Conservation (phyloP, 2,329 filamentous ascomycete species). For the Tolypocladium tundrense region DNA sequence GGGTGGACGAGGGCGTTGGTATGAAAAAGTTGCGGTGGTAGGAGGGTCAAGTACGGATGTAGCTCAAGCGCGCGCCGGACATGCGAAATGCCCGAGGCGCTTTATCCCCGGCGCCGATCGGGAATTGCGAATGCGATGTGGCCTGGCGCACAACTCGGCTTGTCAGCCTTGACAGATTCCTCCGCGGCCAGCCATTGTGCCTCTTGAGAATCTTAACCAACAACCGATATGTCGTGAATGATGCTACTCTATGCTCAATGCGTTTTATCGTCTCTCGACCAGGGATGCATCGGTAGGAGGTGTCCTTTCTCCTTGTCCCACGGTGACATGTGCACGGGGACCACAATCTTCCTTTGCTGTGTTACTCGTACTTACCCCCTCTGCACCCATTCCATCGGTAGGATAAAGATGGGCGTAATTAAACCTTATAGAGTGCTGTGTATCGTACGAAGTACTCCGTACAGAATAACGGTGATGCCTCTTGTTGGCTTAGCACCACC, state of each 20-base stretch:
- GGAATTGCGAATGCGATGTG: neutral
- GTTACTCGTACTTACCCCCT: neutral
- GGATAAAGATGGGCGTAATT: neutral
- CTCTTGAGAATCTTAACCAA: too few relatives aligned
- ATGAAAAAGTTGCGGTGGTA: neutral
- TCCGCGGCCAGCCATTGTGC: neutral
- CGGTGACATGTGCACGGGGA: too few relatives aligned
- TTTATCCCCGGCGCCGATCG: neutral
- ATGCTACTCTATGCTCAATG: too few relatives aligned
- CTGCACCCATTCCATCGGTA: neutral
- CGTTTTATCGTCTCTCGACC: neutral
- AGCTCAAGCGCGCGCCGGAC: neutral
- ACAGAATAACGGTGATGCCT: neutral
- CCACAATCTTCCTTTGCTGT: too few relatives aligned
- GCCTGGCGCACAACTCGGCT: neutral
- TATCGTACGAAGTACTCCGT: too few relatives aligned
- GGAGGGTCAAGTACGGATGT: neutral
- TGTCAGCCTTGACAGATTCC: neutral
- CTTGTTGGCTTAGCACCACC: neutral
- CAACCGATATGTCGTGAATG: too few relatives aligned
- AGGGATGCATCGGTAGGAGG: too few relatives aligned
- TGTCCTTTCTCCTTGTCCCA: too few relatives aligned
- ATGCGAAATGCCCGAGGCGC: neutral
- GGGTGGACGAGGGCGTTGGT: neutral
- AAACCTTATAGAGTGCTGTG: neutral